Conservation (phyloP, 495 filamentous ascomycete species). For the Penicillium coffeae region DNA sequence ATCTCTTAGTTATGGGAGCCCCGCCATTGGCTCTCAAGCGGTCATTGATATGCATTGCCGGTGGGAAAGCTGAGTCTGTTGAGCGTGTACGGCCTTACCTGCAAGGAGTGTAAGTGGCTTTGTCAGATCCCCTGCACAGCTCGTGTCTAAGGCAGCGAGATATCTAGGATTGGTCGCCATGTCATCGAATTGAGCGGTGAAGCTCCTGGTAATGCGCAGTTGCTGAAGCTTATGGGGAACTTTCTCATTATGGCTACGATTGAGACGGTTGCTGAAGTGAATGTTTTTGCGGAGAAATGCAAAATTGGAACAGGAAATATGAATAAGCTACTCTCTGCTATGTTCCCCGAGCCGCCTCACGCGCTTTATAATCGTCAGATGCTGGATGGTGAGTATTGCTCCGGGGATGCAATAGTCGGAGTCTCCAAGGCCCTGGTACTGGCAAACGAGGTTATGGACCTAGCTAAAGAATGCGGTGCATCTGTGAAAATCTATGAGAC, state of each 20-base stretch:
- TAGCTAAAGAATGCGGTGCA: not conserved
- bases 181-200: slow-evolving; percentile 8
- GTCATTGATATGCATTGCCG: not conserved
- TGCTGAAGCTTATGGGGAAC: slow-evolving; percentile 14
- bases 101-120: not conserved
- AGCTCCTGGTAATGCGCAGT: slow-evolving; percentile 6
- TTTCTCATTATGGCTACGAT: slow-evolving; percentile 12
- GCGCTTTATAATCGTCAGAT: not conserved
- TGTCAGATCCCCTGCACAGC: not conserved
- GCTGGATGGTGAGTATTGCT: not conserved
- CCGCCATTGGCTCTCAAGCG: not conserved
- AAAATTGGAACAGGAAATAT: not conserved
- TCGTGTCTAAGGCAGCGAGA: slow-evolving; percentile 4
- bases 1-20: not conserved
- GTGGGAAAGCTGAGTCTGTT: not conserved
- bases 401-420: not conserved
- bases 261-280: slow-evolving; percentile 13
- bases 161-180: slow-evolving; percentile 4
- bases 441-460: not conserved
- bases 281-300: slow-evolving; percentile 14
- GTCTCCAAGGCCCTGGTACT: not conserved
- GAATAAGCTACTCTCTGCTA: not conserved
- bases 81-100: not conserved
- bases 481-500: not conserved
- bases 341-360: not conserved